These are phyloP conservation scores for Trichoderma sp. DNA, from an alignment of 2,329 filamentous ascomycete species.

Conservation along the genomic window DNA sequence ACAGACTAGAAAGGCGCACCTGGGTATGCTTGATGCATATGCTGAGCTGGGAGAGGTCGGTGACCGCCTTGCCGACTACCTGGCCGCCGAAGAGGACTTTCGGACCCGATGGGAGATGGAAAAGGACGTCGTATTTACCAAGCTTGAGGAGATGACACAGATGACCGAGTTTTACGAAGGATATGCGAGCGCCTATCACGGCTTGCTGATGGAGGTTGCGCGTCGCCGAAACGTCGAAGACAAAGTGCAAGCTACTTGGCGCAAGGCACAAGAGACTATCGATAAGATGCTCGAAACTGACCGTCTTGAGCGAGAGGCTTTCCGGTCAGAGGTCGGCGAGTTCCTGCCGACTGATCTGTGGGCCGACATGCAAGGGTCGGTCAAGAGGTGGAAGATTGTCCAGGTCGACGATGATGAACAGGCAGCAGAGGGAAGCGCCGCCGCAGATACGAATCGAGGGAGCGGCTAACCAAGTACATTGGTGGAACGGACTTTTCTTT, in stretches of 20 bases:
- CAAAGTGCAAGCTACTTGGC: slow-evolving; percentile 70
- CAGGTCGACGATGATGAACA: slow-evolving; percentile 33
- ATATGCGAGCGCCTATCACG: slow-evolving; percentile 81
- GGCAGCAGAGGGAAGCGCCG: not conserved
- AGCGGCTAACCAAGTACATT: not conserved
- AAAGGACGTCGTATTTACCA: slow-evolving; percentile 63
- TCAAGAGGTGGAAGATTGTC: slow-evolving; percentile 51
- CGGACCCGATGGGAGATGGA: slow-evolving; percentile 70
- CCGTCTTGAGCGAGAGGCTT: slow-evolving; percentile 68
- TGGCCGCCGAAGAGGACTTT: slow-evolving; percentile 64
- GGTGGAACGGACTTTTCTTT: not conserved
- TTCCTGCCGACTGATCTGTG: slow-evolving; percentile 86
- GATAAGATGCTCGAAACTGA: slow-evolving; percentile 75
- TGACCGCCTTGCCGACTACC: slow-evolving; percentile 61
- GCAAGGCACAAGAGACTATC: slow-evolving; percentile 73
- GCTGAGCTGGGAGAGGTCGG: slow-evolving; percentile 66
- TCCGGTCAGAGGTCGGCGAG: slow-evolving; percentile 79
- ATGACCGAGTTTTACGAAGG: slow-evolving; percentile 82
- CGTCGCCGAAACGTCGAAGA: slow-evolving; percentile 71
- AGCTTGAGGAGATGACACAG: slow-evolving; percentile 72
- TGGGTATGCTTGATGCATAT: slow-evolving; percentile 61
- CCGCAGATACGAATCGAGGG: not conserved
- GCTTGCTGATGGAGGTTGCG: slow-evolving; percentile 78
- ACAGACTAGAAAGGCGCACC: slow-evolving; percentile 47
- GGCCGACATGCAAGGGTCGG: slow-evolving; percentile 67